These are phyloP conservation scores for Triticum turgidum DNA, from an alignment of 176 grass and related monocot species.

Conservation along the genomic window DNA sequence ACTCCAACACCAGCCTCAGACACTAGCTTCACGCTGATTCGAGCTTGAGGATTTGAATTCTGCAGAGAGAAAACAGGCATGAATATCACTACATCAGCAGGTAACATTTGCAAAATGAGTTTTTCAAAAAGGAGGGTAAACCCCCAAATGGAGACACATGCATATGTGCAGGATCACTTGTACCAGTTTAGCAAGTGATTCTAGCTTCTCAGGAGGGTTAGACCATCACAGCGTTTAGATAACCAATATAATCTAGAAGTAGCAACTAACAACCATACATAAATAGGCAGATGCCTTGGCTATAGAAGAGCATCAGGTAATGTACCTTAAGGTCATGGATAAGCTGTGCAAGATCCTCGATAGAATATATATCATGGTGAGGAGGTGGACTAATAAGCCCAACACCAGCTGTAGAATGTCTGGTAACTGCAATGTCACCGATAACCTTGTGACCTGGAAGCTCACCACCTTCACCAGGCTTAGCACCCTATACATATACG, in stretches of 20 bases:
- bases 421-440: slow-evolving; percentile 93
- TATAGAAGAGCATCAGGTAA: slow-evolving; percentile 24
- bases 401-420: slow-evolving; percentile 97
- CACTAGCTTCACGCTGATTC: slow-evolving; percentile 94
- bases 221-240: background rate
- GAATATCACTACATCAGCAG: slow-evolving; percentile 20
- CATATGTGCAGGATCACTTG: slow-evolving; percentile 5
- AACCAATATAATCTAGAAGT: slow-evolving; percentile 2
- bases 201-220: background rate
- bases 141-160: background rate
- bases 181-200: background rate
- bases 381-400: slow-evolving; percentile 96
- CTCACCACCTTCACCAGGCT: slow-evolving; percentile 98
- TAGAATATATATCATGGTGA: slow-evolving; percentile 98
- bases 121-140: no score
- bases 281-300: slow-evolving; percentile 2
- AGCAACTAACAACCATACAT: background rate
- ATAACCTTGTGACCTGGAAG: slow-evolving; percentile 99
- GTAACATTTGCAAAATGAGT: slow-evolving; percentile 16
- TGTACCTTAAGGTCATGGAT: slow-evolving; percentile 98
- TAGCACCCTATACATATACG: slow-evolving; percentile 71
- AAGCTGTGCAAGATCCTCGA: slow-evolving; percentile 96
- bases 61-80: slow-evolving; percentile 37
- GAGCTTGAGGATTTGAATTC: slow-evolving; percentile 88
- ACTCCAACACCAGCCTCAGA: slow-evolving; percentile 96